Base-by-base conservation (phyloP, 768 basidiomycete genomes). In the Butyriboletus loyo region DNA sequence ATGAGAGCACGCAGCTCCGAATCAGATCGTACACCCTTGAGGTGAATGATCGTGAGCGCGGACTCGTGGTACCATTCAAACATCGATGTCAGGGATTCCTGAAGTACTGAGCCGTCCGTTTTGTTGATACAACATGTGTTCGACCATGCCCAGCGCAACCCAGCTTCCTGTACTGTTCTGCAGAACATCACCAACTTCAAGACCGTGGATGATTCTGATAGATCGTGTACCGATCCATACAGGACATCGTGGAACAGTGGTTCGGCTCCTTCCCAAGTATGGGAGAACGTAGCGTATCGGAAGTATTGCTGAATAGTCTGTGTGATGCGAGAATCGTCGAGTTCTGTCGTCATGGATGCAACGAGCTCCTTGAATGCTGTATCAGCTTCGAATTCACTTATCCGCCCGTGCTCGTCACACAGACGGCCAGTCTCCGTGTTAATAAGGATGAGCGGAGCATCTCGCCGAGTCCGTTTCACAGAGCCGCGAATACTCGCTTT, bases 71-170 rank as follows among this genome's bases (percentile, higher is more conserved):
- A 49, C 47, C 37, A 49, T 9, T 22, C 19, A 24, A 38, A 49
- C 47, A 49, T 49, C 5, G 32, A 46, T 0, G 31, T 46, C 17
- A 46, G 10, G 3, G 32, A 46, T 35, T 46, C 32, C 24, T 34
- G 22, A 11, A 38, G 22, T 3, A 24, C 47, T 5, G 37, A 17
- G 8, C 28, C 28, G 14, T 38, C 52, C 30, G 15, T 15, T 19
- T 53, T 60, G 50, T 60, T 49, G 38, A 60, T 57, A 36, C 60
- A 61, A 7, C 46, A 56, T 0, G 54, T 52, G 14, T 60, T 54
- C 2, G 24, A 25, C 60, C 58, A 61, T 13, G 46, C 60, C 43
- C 50, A 55, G 10, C 17, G 28, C 13, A 38, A 42, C 2, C 50
- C 54, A 3, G 49, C 49, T 9, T 52, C 49, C 25, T 15, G 43